Conservation (phyloP, 2,329 filamentous ascomycete species). For the Fusarium algeriense region DNA sequence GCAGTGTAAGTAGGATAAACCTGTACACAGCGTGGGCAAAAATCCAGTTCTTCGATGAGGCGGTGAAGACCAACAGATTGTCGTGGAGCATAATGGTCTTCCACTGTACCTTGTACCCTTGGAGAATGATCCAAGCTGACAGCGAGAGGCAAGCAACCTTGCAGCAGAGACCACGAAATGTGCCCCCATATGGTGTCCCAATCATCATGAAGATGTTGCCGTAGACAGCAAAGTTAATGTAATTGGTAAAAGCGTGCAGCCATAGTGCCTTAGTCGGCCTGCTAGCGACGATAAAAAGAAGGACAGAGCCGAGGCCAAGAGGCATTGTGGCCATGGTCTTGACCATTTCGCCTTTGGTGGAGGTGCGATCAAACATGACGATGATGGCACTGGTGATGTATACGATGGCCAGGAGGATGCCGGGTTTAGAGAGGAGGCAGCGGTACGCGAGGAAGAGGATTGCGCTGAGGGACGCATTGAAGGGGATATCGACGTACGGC, state of each 20-base stretch:
- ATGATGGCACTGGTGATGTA: neutral
- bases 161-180: neutral
- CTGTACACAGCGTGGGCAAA: neutral
- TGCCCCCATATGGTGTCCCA: neutral
- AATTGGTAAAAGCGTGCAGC: neutral
- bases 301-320: neutral
- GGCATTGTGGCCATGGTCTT: neutral
- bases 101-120: neutral
- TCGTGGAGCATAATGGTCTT: neutral
- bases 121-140: neutral
- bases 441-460: conserved; percentile 2
- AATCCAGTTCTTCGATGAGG: conserved; percentile 4
- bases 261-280: neutral
- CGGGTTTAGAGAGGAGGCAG: neutral
- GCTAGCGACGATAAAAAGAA: neutral
- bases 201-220: conserved; percentile 12
- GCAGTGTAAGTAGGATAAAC: neutral
- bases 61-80: conserved; percentile 1
- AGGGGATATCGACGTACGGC: neutral
- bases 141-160: neutral
- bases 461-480: neutral
- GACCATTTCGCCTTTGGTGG: neutral
- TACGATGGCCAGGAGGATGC: neutral
- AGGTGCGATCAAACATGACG: neutral
- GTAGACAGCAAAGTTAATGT: conserved; percentile 2